phyloP scores from a whole-genome alignment of 169 alveolate species.

The Hepatocystis sp. region DNA sequence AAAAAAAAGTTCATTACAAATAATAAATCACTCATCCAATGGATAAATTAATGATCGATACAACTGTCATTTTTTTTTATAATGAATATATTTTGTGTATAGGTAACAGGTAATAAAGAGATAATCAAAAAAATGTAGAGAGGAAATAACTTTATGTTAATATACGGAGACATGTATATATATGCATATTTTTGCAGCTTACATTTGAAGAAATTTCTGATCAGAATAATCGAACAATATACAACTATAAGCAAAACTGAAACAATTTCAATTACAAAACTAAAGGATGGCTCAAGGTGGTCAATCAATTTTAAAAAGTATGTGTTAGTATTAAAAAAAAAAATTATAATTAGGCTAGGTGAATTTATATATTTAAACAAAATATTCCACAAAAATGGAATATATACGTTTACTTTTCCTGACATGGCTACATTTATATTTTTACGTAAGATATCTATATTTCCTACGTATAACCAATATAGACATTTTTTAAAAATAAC shows the following conservation, averaged over 20 bases:
- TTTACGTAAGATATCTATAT: constrained; percentile 43
- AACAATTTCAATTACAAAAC: constrained; percentile 26
- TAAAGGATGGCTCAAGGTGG: constrained; percentile 19
- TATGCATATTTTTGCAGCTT: background rate
- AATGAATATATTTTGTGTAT: background rate
- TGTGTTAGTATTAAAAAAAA: constrained; percentile 29
- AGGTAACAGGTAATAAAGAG: too few species aligned
- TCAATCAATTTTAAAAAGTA: constrained; percentile 39
- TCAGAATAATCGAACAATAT: constrained; percentile 1
- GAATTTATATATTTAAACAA: constrained; percentile 57
- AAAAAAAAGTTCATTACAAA: too few species aligned
- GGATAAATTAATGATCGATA: too few species aligned
- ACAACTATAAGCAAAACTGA: constrained; percentile 26
- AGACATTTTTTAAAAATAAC: constrained; percentile 55
- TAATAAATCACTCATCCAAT: too few species aligned
- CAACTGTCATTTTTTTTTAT: too few species aligned
- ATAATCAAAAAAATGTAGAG: too few species aligned
- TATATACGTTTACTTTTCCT: constrained; percentile 45
- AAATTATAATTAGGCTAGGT: constrained; percentile 31
- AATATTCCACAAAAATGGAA: constrained; percentile 59
- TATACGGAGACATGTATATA: background rate
- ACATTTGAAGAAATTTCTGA: constrained; percentile 32
- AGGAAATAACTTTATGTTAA: background rate
- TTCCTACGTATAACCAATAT: constrained; percentile 65
- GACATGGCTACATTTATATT: constrained; percentile 68